Base-by-base conservation (phyloP, 352 stramenopile genomes). In the Pythium coloratum region DNA sequence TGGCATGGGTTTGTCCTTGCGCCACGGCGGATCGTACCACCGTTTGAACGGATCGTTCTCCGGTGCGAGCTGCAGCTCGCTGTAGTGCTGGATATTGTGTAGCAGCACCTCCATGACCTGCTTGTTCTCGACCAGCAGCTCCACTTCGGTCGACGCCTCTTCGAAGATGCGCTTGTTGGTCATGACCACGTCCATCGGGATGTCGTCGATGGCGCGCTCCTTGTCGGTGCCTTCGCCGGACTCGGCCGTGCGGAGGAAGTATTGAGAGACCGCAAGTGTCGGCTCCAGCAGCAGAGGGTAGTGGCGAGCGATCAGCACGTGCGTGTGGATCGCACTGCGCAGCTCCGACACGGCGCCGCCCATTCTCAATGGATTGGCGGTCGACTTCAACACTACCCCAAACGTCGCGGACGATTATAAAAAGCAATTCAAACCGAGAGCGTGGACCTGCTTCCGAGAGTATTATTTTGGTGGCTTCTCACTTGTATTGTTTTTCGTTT, bases 141-240 rank as follows among this genome's bases (percentile, higher is more conserved):
- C 84, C 14, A 91, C 77, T 33, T 92, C 84, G 18, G 82, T 92
- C 34, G 84, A 91, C 16, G 81, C 80, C 30, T 91, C 82, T 62
- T 81, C 77, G 54, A 89, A 82, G 24, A 90, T 59, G 24, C 67
- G 59, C 58, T 85, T 83, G 66, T 87, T 63, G 16, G 80, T 78
- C 63, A 85, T 81, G 33, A 78, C 79, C 10, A 84, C 64, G 51
- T 90, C 76, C 59, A 75, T 77, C 8, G 72, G 66, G 51, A 89
- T 71, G 42, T 86, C 77, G 58, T 88, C 73, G 0, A 91, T 66
- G n/a, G 72, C 63, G 13, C 81, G 77, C 10, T 86, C 79, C 12
- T 68, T 67, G 58, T 82, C 70, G 20, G 82, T 76, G 38, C 82
- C 84, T 79, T 92, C 84, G 55, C 84, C 84, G 6, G 67, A 59